Evolutionary conservation across 768 basidiomycete species (phyloP).

Genomic region (Phanerochaete sordida): DNA sequence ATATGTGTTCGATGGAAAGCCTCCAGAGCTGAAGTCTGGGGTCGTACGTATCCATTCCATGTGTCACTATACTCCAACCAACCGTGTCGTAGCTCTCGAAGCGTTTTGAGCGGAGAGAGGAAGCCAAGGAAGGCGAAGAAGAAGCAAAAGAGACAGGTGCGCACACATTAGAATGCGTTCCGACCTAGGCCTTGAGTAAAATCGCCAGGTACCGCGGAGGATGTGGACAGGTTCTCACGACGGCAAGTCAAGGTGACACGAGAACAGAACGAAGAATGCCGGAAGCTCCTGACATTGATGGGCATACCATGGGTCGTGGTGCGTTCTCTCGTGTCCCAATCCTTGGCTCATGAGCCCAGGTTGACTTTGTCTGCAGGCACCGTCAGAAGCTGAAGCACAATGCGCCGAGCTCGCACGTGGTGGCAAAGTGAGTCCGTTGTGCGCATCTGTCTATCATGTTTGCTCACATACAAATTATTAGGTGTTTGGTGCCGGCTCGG

Average conservation of each 20-base stretch:
- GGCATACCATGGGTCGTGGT: conserved; percentile 95
- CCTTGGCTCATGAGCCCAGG: background rate
- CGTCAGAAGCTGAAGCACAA: conserved; percentile 98
- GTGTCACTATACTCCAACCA: background rate
- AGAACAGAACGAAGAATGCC: conserved; percentile 96
- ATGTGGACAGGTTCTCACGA: conserved; percentile 85
- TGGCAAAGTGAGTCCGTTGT: conserved; percentile 61
- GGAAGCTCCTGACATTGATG: conserved; percentile 85
- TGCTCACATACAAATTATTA: conserved; percentile 25
- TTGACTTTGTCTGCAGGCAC: conserved; percentile 56
- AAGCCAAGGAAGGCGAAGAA: conserved; percentile 92
- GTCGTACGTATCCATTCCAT: conserved; percentile 60
- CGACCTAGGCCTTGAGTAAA: background rate
- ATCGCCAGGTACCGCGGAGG: conserved; percentile 72
- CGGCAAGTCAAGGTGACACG: conserved; percentile 92
- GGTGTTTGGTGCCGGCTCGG: conserved; percentile 97
- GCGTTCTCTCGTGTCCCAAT: conserved; percentile 29
- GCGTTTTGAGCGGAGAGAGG: conserved; percentile 87
- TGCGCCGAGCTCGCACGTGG: conserved; percentile 98
- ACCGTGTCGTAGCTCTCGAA: conserved; percentile 71
- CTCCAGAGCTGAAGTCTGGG: conserved; percentile 94
- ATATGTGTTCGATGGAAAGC: conserved; percentile 98
- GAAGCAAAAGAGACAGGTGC: conserved; percentile 92
- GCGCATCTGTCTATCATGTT: background rate
- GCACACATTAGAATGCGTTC: conserved; percentile 9